These are phyloP conservation scores for Russula brevipes DNA, from an alignment of 768 basidiomycete genomes.

Conservation along the genomic window DNA sequence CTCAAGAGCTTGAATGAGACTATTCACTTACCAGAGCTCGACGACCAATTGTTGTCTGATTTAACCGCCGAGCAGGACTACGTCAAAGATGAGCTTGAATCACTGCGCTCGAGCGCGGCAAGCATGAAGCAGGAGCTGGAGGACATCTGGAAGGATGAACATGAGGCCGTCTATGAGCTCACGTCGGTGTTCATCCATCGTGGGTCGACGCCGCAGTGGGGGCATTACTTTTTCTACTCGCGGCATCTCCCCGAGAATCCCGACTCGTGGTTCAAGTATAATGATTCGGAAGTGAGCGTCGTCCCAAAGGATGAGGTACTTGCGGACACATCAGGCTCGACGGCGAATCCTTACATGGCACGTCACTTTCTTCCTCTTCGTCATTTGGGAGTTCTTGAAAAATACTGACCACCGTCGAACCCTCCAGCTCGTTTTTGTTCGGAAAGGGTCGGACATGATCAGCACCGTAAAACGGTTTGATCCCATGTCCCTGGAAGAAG, in stretches of 20 bases:
- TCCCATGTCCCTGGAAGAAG: constrained; percentile 29
- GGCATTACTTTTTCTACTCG: constrained; percentile 96
- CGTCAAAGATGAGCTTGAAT: constrained; percentile 53
- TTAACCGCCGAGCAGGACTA: constrained; percentile 50
- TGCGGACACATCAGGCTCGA: constrained; percentile 83
- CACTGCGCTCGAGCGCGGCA: constrained; percentile 44
- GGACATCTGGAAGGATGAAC: constrained; percentile 64
- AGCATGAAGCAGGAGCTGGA: constrained; percentile 67
- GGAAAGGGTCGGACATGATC: constrained; percentile 72
- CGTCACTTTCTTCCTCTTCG: constrained; percentile 29
- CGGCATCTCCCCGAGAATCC: constrained; percentile 74
- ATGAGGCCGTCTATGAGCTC: constrained; percentile 73
- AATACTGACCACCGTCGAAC: not conserved
- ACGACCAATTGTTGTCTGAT: constrained; percentile 49
- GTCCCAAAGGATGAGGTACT: constrained; percentile 80
- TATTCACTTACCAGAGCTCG: constrained; percentile 46
- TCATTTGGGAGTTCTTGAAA: not conserved
- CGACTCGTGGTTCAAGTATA: constrained; percentile 94
- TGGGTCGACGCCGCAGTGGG: constrained; percentile 79
- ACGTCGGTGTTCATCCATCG: constrained; percentile 95
- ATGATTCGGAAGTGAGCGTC: constrained; percentile 79
- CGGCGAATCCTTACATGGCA: constrained; percentile 87
- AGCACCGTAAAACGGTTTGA: constrained; percentile 72
- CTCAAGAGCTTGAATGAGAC: constrained; percentile 45
- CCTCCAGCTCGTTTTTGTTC: constrained; percentile 72